Evolutionary conservation across 2,329 filamentous ascomycete genomes (phyloP), one percentile per base, ranked within the genome.

Genomic region (Aspergillus glaucus): DNA sequence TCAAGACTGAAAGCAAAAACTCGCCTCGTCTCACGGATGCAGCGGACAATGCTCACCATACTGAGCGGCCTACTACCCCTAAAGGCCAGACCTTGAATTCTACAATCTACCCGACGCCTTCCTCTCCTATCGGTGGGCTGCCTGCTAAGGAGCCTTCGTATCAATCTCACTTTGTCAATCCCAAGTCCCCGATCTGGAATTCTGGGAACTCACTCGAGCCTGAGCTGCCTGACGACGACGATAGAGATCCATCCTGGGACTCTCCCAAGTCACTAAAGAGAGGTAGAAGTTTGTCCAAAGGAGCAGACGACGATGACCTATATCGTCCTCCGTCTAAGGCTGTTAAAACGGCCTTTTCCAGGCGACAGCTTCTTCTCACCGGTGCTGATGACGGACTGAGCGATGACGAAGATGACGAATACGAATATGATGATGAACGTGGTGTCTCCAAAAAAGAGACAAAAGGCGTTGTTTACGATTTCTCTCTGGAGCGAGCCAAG

Each of bases 401-500:
- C 10, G 50, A 52, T 26, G 51, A 53, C 6, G 50, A 56, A 17
- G 45, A 53, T 9, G 45, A 55, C 8, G 53, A 59, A 24, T 45
- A 49, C 15, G 45, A 55, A 21, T 39, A 39, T 49, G 10, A 52
- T 15, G 41, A 46, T 3, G 44, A 49, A 6, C 41, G 53, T 17
- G 46, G 48, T 28, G 47, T 57, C 21, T 49, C 55, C 4, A 47
- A 52, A 21, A 47, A 53, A 32, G 65, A 65, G 41, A 60, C 56
- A 8, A 50, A 56, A 8, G 53, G 57, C 8, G 50, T 67, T 9
- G 46, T 57, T n/a, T 60, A 56, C 43, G 57, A 66, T 7, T 56
- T 64, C 32, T 58, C 60, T 1, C 41, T 56, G 36, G 66, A 69
- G 49, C 63, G 56, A 44, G 66, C 65, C 17, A 62, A 58, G 45